These are phyloP conservation scores for Cetradonia linearis DNA, from an alignment of 495 filamentous ascomycete species.

Conservation along the genomic window DNA sequence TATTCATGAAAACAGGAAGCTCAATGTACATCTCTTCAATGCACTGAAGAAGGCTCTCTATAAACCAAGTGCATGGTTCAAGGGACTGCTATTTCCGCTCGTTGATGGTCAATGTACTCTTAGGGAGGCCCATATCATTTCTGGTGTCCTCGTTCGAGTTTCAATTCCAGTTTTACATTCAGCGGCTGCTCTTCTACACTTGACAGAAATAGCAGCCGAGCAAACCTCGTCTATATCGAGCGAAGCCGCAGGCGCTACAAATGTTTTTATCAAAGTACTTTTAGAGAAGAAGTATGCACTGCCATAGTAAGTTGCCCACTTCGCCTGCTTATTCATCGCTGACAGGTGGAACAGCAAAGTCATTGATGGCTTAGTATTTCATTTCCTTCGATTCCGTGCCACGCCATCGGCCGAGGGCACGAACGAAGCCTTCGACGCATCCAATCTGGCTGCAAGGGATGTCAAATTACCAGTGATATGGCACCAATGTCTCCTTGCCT, in stretches of 20 bases:
- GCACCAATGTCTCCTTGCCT: slow-evolving; percentile 81
- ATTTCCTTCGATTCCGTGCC: slow-evolving; percentile 80
- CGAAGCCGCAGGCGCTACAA: slow-evolving; percentile 74
- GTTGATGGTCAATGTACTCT: slow-evolving; percentile 73
- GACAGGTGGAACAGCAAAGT: slow-evolving; percentile 45
- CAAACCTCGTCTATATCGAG: slow-evolving; percentile 58
- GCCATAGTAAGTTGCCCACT: slow-evolving; percentile 44
- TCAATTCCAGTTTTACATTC: slow-evolving; percentile 84
- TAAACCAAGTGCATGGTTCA: slow-evolving; percentile 95
- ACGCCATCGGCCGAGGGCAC: slow-evolving; percentile 37
- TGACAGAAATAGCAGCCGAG: slow-evolving; percentile 88
- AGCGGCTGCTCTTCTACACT: slow-evolving; percentile 76
- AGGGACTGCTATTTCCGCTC: slow-evolving; percentile 87
- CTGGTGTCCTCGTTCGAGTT: slow-evolving; percentile 68
- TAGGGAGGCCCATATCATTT: slow-evolving; percentile 83
- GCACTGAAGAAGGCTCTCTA: slow-evolving; percentile 86
- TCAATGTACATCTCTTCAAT: slow-evolving; percentile 92
- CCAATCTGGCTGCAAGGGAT: slow-evolving; percentile 35
- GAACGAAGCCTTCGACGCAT: slow-evolving; percentile 30
- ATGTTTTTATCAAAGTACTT: slow-evolving; percentile 83
- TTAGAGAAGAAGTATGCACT: slow-evolving; percentile 96
- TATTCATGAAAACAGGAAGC: slow-evolving; percentile 73
- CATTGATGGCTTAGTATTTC: slow-evolving; percentile 88
- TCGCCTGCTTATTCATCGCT: neutral
- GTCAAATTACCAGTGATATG: slow-evolving; percentile 73